phyloP scores from a whole-genome alignment of 2,329 filamentous ascomycete genomes.

The Parafenestella ontariensis region DNA sequence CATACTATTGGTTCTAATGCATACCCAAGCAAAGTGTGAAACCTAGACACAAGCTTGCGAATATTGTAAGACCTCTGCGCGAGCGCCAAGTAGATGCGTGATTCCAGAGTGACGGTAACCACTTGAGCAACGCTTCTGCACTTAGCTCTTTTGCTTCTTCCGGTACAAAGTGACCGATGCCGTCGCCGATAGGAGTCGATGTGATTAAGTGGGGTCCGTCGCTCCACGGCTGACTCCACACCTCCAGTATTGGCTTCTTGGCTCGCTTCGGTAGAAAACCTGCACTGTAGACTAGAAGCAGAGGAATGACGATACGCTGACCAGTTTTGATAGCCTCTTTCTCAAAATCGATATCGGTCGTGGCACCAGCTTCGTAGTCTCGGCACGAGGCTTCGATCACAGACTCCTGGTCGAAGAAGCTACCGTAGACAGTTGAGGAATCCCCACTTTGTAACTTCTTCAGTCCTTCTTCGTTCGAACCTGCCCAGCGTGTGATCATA shows the following conservation, averaged over 20 bases:
- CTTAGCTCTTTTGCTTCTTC: slow-evolving; percentile 58
- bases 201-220: slow-evolving; percentile 53
- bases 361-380: slow-evolving; percentile 61
- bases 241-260: slow-evolving; percentile 24
- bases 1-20: too few relatives aligned
- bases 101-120: slow-evolving; percentile 5
- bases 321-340: slow-evolving; percentile 53
- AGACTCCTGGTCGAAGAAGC: slow-evolving; percentile 47
- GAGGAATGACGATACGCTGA: slow-evolving; percentile 52
- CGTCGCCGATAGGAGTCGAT: slow-evolving; percentile 56
- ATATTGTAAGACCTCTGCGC: too few relatives aligned
- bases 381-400: slow-evolving; percentile 60
- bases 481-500: slow-evolving; percentile 48
- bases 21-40: too few relatives aligned
- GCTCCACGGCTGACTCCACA: slow-evolving; percentile 57
- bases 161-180: slow-evolving; percentile 61
- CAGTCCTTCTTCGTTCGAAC: not conserved
- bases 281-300: slow-evolving; percentile 59
- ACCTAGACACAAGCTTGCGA: too few relatives aligned
- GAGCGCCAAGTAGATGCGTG: not conserved
- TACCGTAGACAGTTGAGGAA: slow-evolving; percentile 51
- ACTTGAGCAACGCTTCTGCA: slow-evolving; percentile 46
- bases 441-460: slow-evolving; percentile 2
- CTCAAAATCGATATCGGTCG: slow-evolving; percentile 59
- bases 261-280: slow-evolving; percentile 19